These are phyloP conservation scores for Grosmannia penicillata DNA, from an alignment of 2,329 filamentous ascomycete genomes.

Conservation along the genomic window DNA sequence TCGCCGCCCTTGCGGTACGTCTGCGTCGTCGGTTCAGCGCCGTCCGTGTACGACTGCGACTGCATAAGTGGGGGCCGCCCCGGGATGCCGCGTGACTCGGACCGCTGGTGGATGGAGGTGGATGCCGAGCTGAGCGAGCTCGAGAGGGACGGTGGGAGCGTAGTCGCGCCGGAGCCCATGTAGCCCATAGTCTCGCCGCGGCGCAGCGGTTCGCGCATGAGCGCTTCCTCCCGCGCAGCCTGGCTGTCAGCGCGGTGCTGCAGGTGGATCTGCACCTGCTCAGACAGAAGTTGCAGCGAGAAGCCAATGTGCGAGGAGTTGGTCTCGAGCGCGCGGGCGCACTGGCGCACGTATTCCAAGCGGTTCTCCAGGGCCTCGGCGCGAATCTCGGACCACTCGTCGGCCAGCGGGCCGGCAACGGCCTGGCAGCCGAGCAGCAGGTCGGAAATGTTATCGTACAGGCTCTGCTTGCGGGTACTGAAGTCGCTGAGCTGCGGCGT, in stretches of 20 bases:
- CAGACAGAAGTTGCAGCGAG: constrained; percentile 73
- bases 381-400: constrained; percentile 91
- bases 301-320: constrained; percentile 80
- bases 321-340: constrained; percentile 67
- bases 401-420: constrained; percentile 77
- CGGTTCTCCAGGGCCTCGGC: constrained; percentile 82
- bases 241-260: constrained; percentile 31
- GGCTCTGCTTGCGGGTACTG: constrained; percentile 75
- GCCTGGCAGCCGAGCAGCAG: constrained; percentile 77
- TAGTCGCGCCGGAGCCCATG: constrained; percentile 20
- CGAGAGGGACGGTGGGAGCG: not conserved
- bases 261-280: constrained; percentile 51
- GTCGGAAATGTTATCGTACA: constrained; percentile 89
- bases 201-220: constrained; percentile 34
- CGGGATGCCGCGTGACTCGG: constrained; percentile 37
- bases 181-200: constrained; percentile 44
- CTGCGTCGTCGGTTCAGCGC: constrained; percentile 27
- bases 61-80: constrained; percentile 32
- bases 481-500: constrained; percentile 81
- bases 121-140: constrained; percentile 1
- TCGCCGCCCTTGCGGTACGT: constrained; percentile 45
- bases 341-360: constrained; percentile 62
- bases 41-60: constrained; percentile 52
- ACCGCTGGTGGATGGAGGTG: constrained; percentile 31
- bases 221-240: constrained; percentile 28